These are phyloP conservation scores for Coprinopsis cinerea DNA, from an alignment of 768 basidiomycete species.

Conservation along the genomic window DNA sequence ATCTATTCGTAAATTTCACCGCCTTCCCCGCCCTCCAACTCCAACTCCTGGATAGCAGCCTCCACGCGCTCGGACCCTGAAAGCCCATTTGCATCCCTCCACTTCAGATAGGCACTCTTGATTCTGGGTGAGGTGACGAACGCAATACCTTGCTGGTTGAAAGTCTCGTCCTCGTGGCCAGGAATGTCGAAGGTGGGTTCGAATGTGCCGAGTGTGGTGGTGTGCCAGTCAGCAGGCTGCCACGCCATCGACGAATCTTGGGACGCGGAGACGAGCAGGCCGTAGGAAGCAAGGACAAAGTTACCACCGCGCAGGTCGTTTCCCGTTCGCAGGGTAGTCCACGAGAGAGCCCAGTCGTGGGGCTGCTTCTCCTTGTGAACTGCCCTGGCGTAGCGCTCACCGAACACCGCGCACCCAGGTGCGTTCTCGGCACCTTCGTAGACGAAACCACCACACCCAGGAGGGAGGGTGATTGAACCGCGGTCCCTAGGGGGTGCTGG, in stretches of 20 bases:
- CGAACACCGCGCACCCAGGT: neutral
- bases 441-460: neutral
- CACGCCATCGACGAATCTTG: neutral
- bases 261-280: neutral
- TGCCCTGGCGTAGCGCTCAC: neutral
- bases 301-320: neutral
- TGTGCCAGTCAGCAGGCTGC: neutral
- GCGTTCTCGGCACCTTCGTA: neutral
- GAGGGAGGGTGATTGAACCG: neutral
- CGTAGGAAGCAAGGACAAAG: neutral
- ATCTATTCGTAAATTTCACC: no score
- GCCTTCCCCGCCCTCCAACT: no score
- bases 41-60: no score
- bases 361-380: neutral
- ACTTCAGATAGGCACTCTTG: no score
- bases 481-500: neutral
- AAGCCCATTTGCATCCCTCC: no score
- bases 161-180: neutral
- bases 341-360: neutral
- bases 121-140: neutral
- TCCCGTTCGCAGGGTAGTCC: neutral
- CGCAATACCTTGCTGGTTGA: neutral
- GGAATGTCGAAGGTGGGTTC: neutral
- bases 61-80: no score
- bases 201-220: neutral